phyloP scores from a whole-genome alignment of 768 basidiomycete species.

The Lactarius tabidus region DNA sequence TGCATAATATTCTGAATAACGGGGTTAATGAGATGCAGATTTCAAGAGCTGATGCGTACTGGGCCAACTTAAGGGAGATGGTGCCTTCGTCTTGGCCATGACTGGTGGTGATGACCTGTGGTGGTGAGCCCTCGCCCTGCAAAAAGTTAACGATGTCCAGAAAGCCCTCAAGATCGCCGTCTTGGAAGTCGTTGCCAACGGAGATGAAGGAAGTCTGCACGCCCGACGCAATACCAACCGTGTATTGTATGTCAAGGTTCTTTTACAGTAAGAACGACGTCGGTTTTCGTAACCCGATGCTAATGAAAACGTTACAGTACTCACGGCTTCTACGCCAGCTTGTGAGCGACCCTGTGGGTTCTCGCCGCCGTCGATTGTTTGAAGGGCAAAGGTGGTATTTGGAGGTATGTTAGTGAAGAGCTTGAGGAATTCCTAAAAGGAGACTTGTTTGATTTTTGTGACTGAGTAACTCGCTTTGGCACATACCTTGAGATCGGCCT shows the following conservation, averaged over 20 bases:
- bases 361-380: conserved; percentile 27
- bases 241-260: conserved; percentile 29
- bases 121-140: conserved; percentile 16
- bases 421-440: conserved; percentile 18
- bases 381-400: conserved; percentile 20
- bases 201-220: conserved; percentile 32
- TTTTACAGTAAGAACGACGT: background rate
- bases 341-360: conserved; percentile 17
- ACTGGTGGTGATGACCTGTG: conserved; percentile 21
- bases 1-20: conserved; percentile 21
- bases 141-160: conserved; percentile 24
- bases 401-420: conserved; percentile 17
- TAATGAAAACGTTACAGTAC: background rate
- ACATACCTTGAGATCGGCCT: conserved; percentile 20
- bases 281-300: too few relatives aligned
- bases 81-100: conserved; percentile 18
- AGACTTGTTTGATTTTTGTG: background rate
- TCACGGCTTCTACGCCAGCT: conserved; percentile 27
- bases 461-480: background rate
- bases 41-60: conserved; percentile 4
- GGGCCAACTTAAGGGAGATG: conserved; percentile 8
- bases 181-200: conserved; percentile 27
- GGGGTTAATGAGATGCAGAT: background rate
- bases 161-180: conserved; percentile 26
- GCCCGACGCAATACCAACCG: conserved; percentile 25